Percentiles rank a stretch among this genome's conserved stretches.
These are phyloP conservation scores for Phaeosphaeria sp. DNA, from an alignment of 2,329 filamentous ascomycete species.

Conservation along the genomic window DNA sequence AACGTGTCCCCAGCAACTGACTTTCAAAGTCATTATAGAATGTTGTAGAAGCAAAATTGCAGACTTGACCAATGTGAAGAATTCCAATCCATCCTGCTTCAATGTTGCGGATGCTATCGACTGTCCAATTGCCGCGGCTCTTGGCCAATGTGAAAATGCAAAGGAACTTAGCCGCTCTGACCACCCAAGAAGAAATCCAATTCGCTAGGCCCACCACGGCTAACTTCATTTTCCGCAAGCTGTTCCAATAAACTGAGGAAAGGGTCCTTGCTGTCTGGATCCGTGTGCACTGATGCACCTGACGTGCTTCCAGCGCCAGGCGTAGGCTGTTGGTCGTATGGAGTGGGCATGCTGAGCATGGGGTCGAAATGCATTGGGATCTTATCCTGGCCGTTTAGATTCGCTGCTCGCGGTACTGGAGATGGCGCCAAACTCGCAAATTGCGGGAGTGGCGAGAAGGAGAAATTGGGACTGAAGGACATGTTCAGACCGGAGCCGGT, in stretches of 20 bases:
- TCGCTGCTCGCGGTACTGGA: slow-evolving; percentile 32
- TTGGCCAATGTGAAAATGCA: slow-evolving; percentile 2
- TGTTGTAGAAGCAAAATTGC: slow-evolving; percentile 16
- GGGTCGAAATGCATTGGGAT: slow-evolving; percentile 38
- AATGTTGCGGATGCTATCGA: background rate
- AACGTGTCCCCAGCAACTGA: slow-evolving; percentile 11
- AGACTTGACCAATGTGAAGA: slow-evolving; percentile 4
- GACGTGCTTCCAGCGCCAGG: slow-evolving; percentile 53
- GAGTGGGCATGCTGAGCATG: slow-evolving; percentile 51
- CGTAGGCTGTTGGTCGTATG: slow-evolving; percentile 53
- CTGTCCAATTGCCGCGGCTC: background rate
- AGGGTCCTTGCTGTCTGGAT: slow-evolving; percentile 72
- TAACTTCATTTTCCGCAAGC: slow-evolving; percentile 79
- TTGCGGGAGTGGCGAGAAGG: slow-evolving; percentile 42
- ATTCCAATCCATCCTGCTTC: background rate
- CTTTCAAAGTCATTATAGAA: slow-evolving; percentile 16
- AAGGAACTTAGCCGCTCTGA: slow-evolving; percentile 31
- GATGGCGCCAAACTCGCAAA: slow-evolving; percentile 42
- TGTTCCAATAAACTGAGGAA: slow-evolving; percentile 82
- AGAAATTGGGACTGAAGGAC: slow-evolving; percentile 52
- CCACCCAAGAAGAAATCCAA: slow-evolving; percentile 75
- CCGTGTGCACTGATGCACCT: slow-evolving; percentile 49
- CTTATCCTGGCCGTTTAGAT: slow-evolving; percentile 24
- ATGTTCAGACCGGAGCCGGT: slow-evolving; percentile 34
- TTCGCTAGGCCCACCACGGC: slow-evolving; percentile 72